Evolutionary conservation across 2,329 filamentous ascomycete genomes (phyloP).

Genomic region (Elsinoe fawcettii): DNA sequence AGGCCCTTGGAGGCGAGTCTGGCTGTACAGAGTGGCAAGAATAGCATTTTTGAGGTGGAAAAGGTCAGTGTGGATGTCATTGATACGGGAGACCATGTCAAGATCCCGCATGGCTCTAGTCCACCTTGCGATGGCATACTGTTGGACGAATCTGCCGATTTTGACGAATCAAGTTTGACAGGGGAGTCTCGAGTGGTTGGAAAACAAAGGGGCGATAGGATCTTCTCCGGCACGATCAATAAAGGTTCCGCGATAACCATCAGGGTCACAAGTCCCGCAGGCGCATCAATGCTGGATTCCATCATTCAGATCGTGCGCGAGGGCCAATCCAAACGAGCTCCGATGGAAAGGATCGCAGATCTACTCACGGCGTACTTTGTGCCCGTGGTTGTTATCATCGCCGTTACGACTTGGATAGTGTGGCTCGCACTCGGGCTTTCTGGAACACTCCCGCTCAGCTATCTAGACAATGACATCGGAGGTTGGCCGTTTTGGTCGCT

Average conservation of each 20-base stretch:
- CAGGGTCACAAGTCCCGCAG: constrained; percentile 55
- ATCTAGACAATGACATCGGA: constrained; percentile 48
- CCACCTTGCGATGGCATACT: constrained; percentile 75
- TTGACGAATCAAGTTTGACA: constrained; percentile 87
- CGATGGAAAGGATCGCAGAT: constrained; percentile 68
- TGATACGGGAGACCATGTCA: constrained; percentile 48
- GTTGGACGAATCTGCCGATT: constrained; percentile 50
- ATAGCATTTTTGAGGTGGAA: constrained; percentile 44
- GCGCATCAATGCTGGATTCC: constrained; percentile 69
- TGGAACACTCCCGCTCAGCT: constrained; percentile 50
- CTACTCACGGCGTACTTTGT: constrained; percentile 69
- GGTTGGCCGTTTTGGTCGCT: constrained; percentile 67
- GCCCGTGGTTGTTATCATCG: constrained; percentile 61
- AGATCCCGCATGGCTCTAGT: constrained; percentile 69
- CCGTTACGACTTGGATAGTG: constrained; percentile 61
- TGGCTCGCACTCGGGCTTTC: constrained; percentile 61
- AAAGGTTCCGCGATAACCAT: constrained; percentile 58
- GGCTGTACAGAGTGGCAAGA: constrained; percentile 41
- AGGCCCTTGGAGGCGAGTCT: constrained; percentile 70
- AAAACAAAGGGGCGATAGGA: constrained; percentile 55
- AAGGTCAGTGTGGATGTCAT: constrained; percentile 68
- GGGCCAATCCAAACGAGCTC: constrained; percentile 66
- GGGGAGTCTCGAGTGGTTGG: constrained; percentile 63
- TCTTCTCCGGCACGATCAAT: constrained; percentile 70
- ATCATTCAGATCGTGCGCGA: constrained; percentile 71